Conservation (phyloP, 768 basidiomycete genomes). For the Atractiella rhizophila region DNA sequence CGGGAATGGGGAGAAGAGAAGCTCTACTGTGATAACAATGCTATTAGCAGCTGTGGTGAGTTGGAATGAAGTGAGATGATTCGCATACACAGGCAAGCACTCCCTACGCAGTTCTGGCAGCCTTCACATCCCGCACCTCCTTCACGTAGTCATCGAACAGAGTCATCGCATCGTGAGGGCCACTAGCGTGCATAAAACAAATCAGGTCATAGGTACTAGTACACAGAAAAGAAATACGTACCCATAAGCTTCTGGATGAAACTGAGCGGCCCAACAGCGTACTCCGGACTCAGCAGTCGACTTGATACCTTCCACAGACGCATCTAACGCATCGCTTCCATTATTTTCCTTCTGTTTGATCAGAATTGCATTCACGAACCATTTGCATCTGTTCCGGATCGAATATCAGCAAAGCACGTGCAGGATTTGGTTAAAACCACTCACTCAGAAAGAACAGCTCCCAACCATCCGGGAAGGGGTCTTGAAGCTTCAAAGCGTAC, state of each 20-base stretch:
- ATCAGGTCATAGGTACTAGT: neutral
- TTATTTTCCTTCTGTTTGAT: neutral
- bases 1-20: no score
- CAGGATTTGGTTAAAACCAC: no score
- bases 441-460: conserved; percentile 99
- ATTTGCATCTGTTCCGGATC: neutral
- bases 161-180: no score
- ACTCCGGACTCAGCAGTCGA: conserved; percentile 69
- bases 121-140: no score
- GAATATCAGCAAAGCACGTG: conserved; percentile 31
- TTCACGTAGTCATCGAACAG: conserved; percentile 3
- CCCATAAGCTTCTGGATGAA: neutral
- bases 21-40: no score
- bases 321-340: conserved; percentile 29
- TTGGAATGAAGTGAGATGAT: no score
- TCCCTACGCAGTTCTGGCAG: no score
- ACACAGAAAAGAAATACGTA: neutral
- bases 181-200: no score
- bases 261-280: conserved; percentile 64
- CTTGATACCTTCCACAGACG: conserved; percentile 95
- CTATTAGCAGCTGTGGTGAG: no score
- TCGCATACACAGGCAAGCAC: no score
- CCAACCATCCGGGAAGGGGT: conserved; percentile 91
- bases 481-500: conserved; percentile 77
- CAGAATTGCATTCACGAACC: neutral